Conservation (phyloP, 2,329 filamentous ascomycete genomes). For the Aquanectria penicillioides region DNA sequence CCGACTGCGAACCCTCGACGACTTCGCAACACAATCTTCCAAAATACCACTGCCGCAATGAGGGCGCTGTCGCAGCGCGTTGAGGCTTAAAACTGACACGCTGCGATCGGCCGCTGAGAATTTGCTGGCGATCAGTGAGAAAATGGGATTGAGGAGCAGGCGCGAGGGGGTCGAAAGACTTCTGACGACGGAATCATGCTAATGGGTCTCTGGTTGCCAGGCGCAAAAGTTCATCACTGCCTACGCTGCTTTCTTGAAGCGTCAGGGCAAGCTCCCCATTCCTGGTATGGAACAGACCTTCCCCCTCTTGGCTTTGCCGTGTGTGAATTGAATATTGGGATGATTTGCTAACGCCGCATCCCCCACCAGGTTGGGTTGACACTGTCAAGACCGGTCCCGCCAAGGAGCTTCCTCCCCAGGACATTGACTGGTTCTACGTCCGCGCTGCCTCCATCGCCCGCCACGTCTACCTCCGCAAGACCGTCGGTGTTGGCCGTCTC, state of each 20-base stretch:
- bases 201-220: slow-evolving; percentile 67
- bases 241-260: slow-evolving; percentile 91
- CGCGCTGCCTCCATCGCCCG: slow-evolving; percentile 95
- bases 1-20: slow-evolving; percentile 33
- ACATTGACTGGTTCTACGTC: slow-evolving; percentile 95
- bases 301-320: too few species aligned
- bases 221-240: slow-evolving; percentile 90
- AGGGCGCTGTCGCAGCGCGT: slow-evolving; percentile 34
- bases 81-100: slow-evolving; percentile 23
- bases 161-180: slow-evolving; percentile 78
- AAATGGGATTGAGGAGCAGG: slow-evolving; percentile 66
- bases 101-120: slow-evolving; percentile 31
- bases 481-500: slow-evolving; percentile 96
- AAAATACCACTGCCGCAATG: slow-evolving; percentile 33
- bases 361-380: slow-evolving; percentile 87
- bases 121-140: slow-evolving; percentile 27
- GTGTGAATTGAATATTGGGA: too few species aligned
- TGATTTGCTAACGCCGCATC: slow-evolving; percentile 20
- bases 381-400: slow-evolving; percentile 98
- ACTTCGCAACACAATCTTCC: slow-evolving; percentile 44
- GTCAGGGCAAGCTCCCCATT: slow-evolving; percentile 91
- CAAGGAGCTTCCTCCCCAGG: slow-evolving; percentile 98
- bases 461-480: slow-evolving; percentile 99
- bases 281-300: too few species aligned
- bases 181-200: slow-evolving; percentile 80